phyloP scores from a whole-genome alignment of 805 yeast genomes.

The Saturnispora galanensis region DNA sequence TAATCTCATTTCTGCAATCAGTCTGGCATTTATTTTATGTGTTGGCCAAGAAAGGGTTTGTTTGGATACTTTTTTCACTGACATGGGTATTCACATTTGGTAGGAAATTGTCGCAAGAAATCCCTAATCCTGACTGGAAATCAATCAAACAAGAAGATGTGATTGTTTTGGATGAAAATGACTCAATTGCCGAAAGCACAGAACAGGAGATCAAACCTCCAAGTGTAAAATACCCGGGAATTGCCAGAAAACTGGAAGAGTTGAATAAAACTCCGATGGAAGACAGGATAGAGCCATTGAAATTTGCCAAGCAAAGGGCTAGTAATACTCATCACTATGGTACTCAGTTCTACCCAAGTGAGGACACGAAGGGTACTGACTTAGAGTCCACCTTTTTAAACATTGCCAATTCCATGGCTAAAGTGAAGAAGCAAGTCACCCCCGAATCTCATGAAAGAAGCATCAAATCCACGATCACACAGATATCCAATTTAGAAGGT shows the following conservation, averaged over 20 bases:
- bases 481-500: not conserved
- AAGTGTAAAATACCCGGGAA: constrained; percentile 1
- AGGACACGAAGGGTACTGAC: not conserved
- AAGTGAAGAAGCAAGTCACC: not conserved
- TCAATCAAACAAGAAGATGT: constrained; percentile 1
- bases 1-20: constrained; percentile 14
- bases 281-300: too few relatives aligned
- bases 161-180: constrained; percentile 1
- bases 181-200: constrained; percentile 4
- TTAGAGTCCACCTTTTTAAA: constrained; percentile 4
- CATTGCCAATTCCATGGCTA: constrained; percentile 1
- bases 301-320: not conserved
- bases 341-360: constrained; percentile 3
- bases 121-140: constrained; percentile 20
- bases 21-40: constrained; percentile 14
- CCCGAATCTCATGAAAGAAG: not conserved
- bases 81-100: constrained; percentile 12
- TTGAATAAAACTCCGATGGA: not conserved
- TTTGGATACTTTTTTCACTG: constrained; percentile 20
- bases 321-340: constrained; percentile 1
- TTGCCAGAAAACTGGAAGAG: constrained; percentile 6
- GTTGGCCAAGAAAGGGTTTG: constrained; percentile 16
- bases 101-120: constrained; percentile 14
- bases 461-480: constrained; percentile 1
- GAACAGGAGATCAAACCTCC: not conserved